Conservation (phyloP, 768 basidiomycete genomes). For the Albatrellus ellisii region DNA sequence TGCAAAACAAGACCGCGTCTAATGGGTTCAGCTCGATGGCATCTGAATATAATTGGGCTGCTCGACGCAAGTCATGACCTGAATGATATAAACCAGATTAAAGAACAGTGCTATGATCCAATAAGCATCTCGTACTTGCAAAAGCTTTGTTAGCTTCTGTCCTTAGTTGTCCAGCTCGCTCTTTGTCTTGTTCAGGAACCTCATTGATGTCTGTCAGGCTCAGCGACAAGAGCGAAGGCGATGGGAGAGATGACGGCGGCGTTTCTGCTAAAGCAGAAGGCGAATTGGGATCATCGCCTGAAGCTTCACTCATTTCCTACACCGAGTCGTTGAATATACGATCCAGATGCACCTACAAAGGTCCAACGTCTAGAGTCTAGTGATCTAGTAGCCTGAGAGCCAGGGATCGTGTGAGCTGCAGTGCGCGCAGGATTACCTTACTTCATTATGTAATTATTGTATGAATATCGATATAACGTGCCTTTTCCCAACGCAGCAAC, state of each 20-base stretch:
- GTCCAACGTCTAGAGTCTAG: no score
- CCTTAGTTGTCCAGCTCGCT: conserved; percentile 62
- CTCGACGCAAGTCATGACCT: conserved; percentile 66
- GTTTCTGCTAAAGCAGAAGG: no score
- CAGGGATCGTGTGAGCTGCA: no score
- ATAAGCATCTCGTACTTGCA: conserved; percentile 29
- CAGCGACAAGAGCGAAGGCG: conserved; percentile 43
- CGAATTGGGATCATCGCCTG: no score
- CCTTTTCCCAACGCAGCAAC: no score
- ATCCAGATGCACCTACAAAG: no score
- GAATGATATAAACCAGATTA: conserved; percentile 8
- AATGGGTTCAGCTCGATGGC: conserved; percentile 82
- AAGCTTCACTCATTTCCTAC: no score
- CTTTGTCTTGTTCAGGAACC: conserved; percentile 59
- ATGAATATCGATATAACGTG: no score
- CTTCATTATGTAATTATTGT: no score
- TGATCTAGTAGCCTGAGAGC: no score
- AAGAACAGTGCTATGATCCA: background rate
- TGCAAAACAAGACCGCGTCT: conserved; percentile 88
- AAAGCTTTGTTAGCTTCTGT: conserved; percentile 85
- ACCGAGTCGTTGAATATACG: no score
- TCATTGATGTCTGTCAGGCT: conserved; percentile 21
- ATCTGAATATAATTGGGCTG: conserved; percentile 67
- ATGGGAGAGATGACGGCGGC: conserved; percentile 40
- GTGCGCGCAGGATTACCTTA: no score